Percentiles rank a stretch among this genome's conserved stretches.
These are phyloP conservation scores for Globisporangium ultimum DNA, from an alignment of 352 stramenopile genomes.

Conservation along the genomic window DNA sequence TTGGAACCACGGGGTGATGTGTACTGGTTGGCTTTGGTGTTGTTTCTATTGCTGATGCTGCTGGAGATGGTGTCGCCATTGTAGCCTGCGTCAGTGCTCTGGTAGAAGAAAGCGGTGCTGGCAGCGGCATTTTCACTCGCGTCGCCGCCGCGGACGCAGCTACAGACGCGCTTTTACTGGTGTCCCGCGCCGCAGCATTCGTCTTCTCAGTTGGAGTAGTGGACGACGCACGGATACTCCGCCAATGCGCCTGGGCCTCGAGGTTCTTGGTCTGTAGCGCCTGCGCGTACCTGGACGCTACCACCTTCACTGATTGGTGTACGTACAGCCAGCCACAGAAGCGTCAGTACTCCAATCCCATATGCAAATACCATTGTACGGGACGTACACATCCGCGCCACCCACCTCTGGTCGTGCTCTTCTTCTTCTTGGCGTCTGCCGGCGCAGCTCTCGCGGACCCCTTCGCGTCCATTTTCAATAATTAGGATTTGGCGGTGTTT, in stretches of 20 bases:
- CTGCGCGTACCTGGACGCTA: slow-evolving; percentile 58
- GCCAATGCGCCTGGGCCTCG: slow-evolving; percentile 14
- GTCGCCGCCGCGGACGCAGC: not conserved
- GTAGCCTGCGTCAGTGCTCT: not conserved
- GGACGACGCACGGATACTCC: not conserved
- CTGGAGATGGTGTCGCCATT: no score
- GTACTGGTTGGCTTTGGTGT: not conserved
- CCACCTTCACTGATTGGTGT: slow-evolving; percentile 39
- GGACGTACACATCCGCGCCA: not conserved
- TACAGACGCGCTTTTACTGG: not conserved
- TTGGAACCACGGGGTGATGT: not conserved
- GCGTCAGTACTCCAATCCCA: not conserved
- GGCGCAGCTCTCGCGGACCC: not conserved
- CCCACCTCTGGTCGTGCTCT: slow-evolving; percentile 6
- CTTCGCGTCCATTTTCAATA: slow-evolving; percentile 8
- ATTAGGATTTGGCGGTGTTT: not conserved
- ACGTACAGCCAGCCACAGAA: not conserved
- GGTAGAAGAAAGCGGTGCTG: not conserved
- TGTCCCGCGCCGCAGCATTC: not conserved
- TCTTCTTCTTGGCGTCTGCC: slow-evolving; percentile 14
- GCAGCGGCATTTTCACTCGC: not conserved
- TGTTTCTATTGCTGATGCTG: slow-evolving; percentile 4
- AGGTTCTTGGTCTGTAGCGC: slow-evolving; percentile 41
- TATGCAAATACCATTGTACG: no score
- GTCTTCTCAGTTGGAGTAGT: not conserved